These are phyloP conservation scores for Eucalyptus regnans DNA, from an alignment of 345 rosid genomes.

Conservation along the genomic window DNA sequence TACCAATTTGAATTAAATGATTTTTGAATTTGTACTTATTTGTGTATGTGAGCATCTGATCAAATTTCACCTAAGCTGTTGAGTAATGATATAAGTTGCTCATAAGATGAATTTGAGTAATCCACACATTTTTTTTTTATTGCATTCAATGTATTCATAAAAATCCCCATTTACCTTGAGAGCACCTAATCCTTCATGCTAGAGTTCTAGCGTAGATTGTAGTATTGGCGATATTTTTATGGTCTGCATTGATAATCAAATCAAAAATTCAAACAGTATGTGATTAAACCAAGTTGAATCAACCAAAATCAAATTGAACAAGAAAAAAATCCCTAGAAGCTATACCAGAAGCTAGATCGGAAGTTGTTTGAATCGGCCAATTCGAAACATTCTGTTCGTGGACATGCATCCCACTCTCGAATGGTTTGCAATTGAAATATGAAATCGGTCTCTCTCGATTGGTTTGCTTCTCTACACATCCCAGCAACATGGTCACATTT, in stretches of 20 bases:
- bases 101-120: background rate
- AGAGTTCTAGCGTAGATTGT: background rate
- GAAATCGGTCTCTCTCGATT: background rate
- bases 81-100: background rate
- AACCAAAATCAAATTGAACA: background rate
- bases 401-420: background rate
- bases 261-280: background rate
- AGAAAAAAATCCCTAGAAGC: background rate
- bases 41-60: background rate
- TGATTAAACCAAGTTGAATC: background rate
- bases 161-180: background rate
- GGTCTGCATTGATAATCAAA: background rate
- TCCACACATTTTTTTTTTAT: background rate
- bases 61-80: background rate
- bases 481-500: too few species aligned
- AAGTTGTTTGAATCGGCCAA: background rate
- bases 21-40: too few species aligned
- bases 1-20: too few species aligned
- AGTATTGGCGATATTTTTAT: background rate
- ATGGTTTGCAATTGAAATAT: background rate
- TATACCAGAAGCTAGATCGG: background rate
- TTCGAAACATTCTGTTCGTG: too few species aligned
- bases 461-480: background rate
- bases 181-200: background rate
- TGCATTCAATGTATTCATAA: background rate